Percentiles rank a stretch among this genome's conserved stretches.
Conservation (phyloP, 148 eudicot species). For the Cornus florida region DNA sequence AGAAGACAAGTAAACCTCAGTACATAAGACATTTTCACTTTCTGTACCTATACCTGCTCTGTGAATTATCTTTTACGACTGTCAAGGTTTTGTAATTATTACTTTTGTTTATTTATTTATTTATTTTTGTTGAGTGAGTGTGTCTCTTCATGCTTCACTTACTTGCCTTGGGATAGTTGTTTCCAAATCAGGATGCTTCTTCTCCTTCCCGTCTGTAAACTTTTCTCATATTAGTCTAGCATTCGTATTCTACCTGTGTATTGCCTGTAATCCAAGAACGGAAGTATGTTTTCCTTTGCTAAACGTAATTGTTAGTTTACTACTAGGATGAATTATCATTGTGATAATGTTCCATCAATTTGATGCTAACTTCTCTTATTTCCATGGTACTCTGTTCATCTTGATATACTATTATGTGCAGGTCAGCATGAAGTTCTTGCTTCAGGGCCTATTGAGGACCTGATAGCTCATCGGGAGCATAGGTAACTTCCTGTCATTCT, state of each 20-base stretch:
- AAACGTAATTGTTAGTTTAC: neutral
- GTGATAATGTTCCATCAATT: neutral
- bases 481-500: constrained; percentile 43
- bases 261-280: neutral
- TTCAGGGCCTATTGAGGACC: constrained; percentile 98
- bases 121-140: neutral
- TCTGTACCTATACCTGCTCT: neutral
- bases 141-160: neutral
- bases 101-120: no score
- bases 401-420: constrained; percentile 22
- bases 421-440: constrained; percentile 99
- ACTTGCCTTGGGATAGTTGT: neutral
- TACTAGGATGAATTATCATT: neutral
- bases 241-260: neutral
- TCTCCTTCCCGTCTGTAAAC: neutral
- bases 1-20: neutral
- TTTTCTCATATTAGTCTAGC: neutral
- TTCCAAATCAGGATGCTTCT: neutral
- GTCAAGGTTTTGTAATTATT: neutral
- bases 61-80: neutral
- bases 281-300: neutral
- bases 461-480: constrained; percentile 98
- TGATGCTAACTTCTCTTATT: neutral
- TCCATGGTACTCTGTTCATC: neutral
- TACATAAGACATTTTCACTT: neutral